Percentiles rank a stretch among this genome's conserved stretches.
These are phyloP conservation scores for Cynanchum wilfordii DNA, from an alignment of 257 asterid genomes.

Conservation along the genomic window DNA sequence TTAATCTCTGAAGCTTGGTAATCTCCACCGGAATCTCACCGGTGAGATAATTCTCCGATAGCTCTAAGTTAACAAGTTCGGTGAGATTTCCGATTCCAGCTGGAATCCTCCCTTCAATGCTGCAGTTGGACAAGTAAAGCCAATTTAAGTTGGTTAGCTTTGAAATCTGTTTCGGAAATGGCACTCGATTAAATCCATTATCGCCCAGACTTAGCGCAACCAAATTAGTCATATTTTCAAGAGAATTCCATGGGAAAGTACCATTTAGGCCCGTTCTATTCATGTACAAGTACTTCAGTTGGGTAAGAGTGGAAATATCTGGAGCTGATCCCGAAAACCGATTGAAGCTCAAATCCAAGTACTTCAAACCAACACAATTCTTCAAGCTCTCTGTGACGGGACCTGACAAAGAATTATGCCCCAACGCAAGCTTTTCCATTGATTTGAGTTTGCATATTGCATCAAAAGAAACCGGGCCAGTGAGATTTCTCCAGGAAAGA, in stretches of 20 bases:
- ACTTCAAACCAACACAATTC: conserved; percentile 43
- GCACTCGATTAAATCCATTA: conserved; percentile 22
- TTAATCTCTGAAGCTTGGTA: conserved; percentile 48
- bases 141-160: conserved; percentile 28
- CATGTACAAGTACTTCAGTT: conserved; percentile 42
- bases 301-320: conserved; percentile 32
- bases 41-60: conserved; percentile 21
- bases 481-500: conserved; percentile 43
- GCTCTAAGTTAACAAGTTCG: conserved; percentile 34
- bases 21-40: conserved; percentile 42
- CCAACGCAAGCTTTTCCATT: conserved; percentile 56
- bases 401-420: conserved; percentile 48
- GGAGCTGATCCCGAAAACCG: conserved; percentile 54
- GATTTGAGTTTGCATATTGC: conserved; percentile 52
- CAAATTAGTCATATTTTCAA: conserved; percentile 27
- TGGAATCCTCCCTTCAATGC: conserved; percentile 36
- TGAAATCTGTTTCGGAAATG: conserved; percentile 27
- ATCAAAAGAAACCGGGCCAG: conserved; percentile 42
- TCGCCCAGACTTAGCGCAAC: conserved; percentile 36
- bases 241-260: conserved; percentile 36
- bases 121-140: conserved; percentile 33
- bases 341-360: conserved; percentile 66
- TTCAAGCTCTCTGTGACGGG: conserved; percentile 31
- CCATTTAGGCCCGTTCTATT: conserved; percentile 43
- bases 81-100: conserved; percentile 38